Conservation (phyloP, 2,329 filamentous ascomycete species). For the Ophiostoma novo-ulmi region DNA sequence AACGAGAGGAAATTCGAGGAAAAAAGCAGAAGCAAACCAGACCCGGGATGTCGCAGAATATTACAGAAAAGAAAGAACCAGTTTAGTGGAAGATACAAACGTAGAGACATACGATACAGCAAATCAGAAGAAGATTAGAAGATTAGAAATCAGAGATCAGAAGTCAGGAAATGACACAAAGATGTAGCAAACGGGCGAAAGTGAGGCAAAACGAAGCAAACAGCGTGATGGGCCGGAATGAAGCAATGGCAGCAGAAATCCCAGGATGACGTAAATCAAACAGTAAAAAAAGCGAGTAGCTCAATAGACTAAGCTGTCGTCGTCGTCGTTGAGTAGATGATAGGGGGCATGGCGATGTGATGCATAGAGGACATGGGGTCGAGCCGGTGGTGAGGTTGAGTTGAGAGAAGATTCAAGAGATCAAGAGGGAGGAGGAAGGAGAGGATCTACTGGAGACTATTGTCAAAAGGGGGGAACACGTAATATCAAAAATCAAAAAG, state of each 20-base stretch:
- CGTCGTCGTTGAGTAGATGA: neutral
- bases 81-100: neutral
- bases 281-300: neutral
- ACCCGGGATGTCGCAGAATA: neutral
- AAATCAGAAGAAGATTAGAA: no score
- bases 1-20: neutral
- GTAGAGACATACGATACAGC: neutral
- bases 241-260: neutral
- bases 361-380: neutral
- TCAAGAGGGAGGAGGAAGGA: neutral
- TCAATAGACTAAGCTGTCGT: neutral
- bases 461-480: neutral
- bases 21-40: neutral
- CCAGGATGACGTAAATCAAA: neutral
- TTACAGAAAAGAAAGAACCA: neutral
- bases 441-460: neutral
- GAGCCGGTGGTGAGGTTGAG: neutral
- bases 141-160: neutral
- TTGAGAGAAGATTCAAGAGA: neutral
- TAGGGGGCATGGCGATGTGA: neutral
- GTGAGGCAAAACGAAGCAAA: neutral
- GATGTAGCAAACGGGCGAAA: neutral
- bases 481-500: neutral
- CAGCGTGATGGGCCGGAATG: neutral
- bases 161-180: neutral